Percentiles rank a stretch among this genome's conserved stretches.
phyloP scores from a whole-genome alignment of 805 yeast species.

The Clavispora asparagi region DNA sequence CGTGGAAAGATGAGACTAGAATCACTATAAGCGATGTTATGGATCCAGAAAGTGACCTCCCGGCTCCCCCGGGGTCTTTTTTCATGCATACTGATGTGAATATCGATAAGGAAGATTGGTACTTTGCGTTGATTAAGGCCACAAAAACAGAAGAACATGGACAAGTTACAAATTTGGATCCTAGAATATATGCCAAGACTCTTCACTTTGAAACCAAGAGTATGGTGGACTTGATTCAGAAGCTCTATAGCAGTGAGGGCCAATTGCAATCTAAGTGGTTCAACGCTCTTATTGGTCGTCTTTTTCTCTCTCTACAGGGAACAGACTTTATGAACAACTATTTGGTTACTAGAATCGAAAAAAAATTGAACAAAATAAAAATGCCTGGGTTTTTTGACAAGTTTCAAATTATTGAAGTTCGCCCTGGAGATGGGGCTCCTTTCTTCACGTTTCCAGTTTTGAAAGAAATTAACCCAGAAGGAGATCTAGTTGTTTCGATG shows the following conservation, averaged over 20 bases:
- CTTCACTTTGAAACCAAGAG: conserved; percentile 67
- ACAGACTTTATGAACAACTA: conserved; percentile 61
- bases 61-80: conserved; percentile 37
- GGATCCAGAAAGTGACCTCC: conserved; percentile 14
- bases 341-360: conserved; percentile 55
- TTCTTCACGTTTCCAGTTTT: conserved; percentile 68
- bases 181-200: conserved; percentile 65
- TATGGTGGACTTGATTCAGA: conserved; percentile 67
- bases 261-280: conserved; percentile 85
- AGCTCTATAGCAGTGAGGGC: conserved; percentile 76
- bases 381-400: conserved; percentile 87
- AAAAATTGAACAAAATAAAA: conserved; percentile 72
- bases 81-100: conserved; percentile 75
- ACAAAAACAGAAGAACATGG: conserved; percentile 41
- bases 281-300: conserved; percentile 79
- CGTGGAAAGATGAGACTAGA: conserved; percentile 7
- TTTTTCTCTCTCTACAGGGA: conserved; percentile 70
- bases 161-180: conserved; percentile 22
- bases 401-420: conserved; percentile 64
- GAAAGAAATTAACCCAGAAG: conserved; percentile 71
- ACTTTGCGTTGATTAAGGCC: conserved; percentile 77
- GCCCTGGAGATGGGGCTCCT: conserved; percentile 80
- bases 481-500: conserved; percentile 57
- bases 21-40: conserved; percentile 23
- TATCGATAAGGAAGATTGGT: conserved; percentile 88